Conservation (phyloP, 257 asterid genomes). For the Nicotiana benthamiana region DNA sequence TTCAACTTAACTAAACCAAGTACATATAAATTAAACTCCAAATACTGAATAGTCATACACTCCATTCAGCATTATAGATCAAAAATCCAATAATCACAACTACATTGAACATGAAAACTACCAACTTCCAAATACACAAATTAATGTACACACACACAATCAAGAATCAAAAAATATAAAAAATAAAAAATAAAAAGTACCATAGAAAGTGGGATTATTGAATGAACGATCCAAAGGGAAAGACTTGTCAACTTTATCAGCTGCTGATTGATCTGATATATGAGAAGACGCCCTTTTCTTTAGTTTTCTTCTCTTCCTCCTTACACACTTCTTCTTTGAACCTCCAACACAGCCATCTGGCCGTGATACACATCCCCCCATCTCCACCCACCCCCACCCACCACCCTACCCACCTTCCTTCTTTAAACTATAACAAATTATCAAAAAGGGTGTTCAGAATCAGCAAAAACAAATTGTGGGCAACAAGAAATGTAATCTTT, state of each 20-base stretch:
- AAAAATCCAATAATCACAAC: neutral
- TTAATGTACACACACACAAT: neutral
- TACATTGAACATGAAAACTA: neutral
- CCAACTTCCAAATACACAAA: neutral
- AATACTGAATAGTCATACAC: neutral
- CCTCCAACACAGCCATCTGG: constrained; percentile 52
- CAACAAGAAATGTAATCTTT: neutral
- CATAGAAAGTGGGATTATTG: constrained; percentile 45
- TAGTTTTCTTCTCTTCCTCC: constrained; percentile 36
- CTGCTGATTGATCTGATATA: constrained; percentile 50
- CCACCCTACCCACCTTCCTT: neutral
- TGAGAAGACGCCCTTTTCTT: constrained; percentile 41
- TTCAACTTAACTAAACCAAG: neutral
- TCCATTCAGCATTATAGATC: neutral
- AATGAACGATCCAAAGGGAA: constrained; percentile 53
- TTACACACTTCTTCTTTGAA: constrained; percentile 25
- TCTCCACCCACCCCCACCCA: constrained; percentile 12
- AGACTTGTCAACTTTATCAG: constrained; percentile 50
- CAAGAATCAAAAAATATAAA: neutral
- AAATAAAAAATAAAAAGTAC: constrained; percentile 23
- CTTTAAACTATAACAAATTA: neutral
- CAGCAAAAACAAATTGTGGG: neutral
- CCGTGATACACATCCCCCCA: constrained; percentile 91
- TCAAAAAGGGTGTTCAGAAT: neutral
- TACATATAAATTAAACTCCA: neutral